These are phyloP conservation scores for Beauveria asiatica DNA, from an alignment of 2,329 filamentous ascomycete species.

Conservation along the genomic window DNA sequence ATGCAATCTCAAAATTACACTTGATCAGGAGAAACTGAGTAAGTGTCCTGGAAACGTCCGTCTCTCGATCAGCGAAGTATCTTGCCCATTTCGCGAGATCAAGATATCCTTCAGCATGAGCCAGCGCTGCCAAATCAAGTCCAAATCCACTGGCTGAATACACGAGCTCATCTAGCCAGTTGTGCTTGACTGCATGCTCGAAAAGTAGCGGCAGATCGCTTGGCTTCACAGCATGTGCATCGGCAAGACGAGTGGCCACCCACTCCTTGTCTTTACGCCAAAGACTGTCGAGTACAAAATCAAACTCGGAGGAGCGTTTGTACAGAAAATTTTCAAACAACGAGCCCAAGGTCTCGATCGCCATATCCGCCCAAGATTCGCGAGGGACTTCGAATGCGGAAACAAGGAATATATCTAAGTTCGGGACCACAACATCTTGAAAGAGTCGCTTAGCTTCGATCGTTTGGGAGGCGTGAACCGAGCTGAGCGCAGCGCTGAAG, in stretches of 20 bases:
- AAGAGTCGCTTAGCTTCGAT: slow-evolving; percentile 57
- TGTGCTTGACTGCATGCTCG: slow-evolving; percentile 65
- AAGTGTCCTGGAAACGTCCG: slow-evolving; percentile 62
- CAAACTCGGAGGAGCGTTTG: slow-evolving; percentile 67
- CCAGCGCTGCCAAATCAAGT: slow-evolving; percentile 76
- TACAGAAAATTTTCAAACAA: slow-evolving; percentile 77
- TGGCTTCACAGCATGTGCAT: slow-evolving; percentile 71
- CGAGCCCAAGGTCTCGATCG: slow-evolving; percentile 65
- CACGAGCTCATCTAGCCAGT: slow-evolving; percentile 76
- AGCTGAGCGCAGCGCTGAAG: slow-evolving; percentile 56
- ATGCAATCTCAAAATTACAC: slow-evolving; percentile 68
- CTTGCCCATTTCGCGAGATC: slow-evolving; percentile 77
- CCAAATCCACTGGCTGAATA: slow-evolving; percentile 75
- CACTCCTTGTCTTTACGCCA: slow-evolving; percentile 88
- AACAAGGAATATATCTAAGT: slow-evolving; percentile 70
- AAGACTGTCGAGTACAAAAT: slow-evolving; percentile 83
- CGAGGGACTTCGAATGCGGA: slow-evolving; percentile 70
- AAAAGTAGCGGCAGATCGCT: slow-evolving; percentile 35
- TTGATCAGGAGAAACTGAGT: slow-evolving; percentile 79
- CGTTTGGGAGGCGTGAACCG: slow-evolving; percentile 51
- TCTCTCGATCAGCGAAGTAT: slow-evolving; percentile 56
- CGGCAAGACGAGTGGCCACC: slow-evolving; percentile 73
- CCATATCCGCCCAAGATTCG: slow-evolving; percentile 62
- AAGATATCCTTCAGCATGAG: slow-evolving; percentile 71
- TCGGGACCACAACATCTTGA: slow-evolving; percentile 60